Conservation (phyloP, 23 red algal species). For the Pyropia yezoensis region DNA sequence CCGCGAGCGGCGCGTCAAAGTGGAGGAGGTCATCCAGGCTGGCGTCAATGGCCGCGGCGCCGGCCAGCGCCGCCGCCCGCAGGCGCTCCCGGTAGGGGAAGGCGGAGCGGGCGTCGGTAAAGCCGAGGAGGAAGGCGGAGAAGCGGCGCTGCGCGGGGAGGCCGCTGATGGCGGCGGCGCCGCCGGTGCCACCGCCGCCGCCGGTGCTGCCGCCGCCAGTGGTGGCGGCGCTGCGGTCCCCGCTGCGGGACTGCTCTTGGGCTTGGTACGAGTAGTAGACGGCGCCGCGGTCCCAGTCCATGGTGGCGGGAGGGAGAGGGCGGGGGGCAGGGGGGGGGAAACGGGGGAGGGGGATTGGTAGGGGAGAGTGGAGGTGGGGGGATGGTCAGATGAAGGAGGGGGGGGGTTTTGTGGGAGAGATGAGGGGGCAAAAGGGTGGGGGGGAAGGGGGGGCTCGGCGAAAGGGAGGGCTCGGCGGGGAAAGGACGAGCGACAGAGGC, state of each 20-base stretch:
- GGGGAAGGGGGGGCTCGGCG: no score
- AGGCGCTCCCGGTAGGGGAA: slow-evolving; percentile 87
- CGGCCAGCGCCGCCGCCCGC: slow-evolving; percentile 57
- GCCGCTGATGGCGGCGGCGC: slow-evolving; percentile 4
- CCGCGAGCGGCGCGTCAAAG: slow-evolving; percentile 79
- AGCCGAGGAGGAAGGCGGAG: slow-evolving; percentile 87
- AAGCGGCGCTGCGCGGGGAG: slow-evolving; percentile 66
- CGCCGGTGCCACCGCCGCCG: slow-evolving; percentile 14
- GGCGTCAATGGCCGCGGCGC: slow-evolving; percentile 29
- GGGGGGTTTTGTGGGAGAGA: no score
- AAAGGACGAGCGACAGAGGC: no score
- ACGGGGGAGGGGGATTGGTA: not conserved
- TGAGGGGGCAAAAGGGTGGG: no score
- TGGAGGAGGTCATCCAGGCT: slow-evolving; percentile 65
- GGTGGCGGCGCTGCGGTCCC: not conserved
- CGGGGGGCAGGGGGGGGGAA: not conserved
- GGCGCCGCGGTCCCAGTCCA: slow-evolving; percentile 70
- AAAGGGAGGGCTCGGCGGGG: no score
- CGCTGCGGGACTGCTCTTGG: slow-evolving; percentile 11
- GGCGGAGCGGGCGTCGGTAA: slow-evolving; percentile 35
- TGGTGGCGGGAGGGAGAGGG: not conserved
- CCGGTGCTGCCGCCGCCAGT: not conserved
- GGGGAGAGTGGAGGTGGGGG: no score
- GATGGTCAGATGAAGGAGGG: no score
- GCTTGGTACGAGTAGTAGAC: slow-evolving; percentile 76